phyloP scores from a whole-genome alignment of 257 asterid species.

The Echium plantagineum region DNA sequence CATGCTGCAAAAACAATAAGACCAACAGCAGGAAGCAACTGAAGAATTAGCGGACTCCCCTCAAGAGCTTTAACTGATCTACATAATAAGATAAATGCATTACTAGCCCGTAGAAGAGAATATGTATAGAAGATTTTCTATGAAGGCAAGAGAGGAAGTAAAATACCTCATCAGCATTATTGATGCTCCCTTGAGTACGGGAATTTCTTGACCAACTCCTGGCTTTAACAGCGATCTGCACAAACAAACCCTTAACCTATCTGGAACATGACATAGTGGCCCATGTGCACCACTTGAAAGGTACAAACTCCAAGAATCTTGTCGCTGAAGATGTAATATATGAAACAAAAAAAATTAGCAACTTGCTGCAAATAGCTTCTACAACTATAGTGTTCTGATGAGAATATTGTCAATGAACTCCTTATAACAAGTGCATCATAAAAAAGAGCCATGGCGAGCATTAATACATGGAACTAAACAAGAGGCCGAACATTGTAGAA shows the following conservation, averaged over 20 bases:
- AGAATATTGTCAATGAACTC: no score
- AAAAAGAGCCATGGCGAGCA: no score
- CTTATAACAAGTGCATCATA: no score
- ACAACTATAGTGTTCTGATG: no score
- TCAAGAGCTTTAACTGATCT: slow-evolving; percentile 22
- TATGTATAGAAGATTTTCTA: background rate
- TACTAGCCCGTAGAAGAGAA: background rate
- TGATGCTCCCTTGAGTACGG: slow-evolving; percentile 20
- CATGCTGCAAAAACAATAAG: slow-evolving; percentile 20
- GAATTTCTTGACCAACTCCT: slow-evolving; percentile 23
- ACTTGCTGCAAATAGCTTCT: no score
- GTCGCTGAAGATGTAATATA: slow-evolving; percentile 16
- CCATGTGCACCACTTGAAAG: slow-evolving; percentile 15
- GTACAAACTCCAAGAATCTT: slow-evolving; percentile 25
- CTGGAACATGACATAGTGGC: slow-evolving; percentile 9
- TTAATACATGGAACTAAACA: no score
- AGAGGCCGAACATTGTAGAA: no score
- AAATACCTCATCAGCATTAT: slow-evolving; percentile 18
- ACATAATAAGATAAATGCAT: slow-evolving; percentile 6
- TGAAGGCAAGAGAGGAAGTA: background rate
- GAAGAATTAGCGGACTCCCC: slow-evolving; percentile 20
- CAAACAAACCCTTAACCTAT: slow-evolving; percentile 15
- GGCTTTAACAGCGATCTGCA: slow-evolving; percentile 31
- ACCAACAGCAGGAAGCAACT: slow-evolving; percentile 28
- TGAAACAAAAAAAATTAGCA: background rate